phyloP scores from a whole-genome alignment of 2,329 filamentous ascomycete species.

The Venturia pyrina region DNA sequence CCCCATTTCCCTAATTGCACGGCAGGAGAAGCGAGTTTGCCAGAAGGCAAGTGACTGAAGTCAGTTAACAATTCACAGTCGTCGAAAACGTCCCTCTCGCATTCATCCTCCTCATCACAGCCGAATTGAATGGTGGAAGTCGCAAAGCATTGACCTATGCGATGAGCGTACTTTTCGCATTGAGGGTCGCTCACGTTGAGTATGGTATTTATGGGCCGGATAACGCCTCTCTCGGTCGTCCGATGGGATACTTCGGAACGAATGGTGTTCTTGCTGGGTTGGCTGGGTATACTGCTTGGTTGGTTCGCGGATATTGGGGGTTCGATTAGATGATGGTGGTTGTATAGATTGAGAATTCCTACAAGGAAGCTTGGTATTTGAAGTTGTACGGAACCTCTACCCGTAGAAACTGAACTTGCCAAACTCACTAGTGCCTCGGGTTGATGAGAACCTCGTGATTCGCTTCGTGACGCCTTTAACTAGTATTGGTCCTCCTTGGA shows the following conservation, averaged over 20 bases:
- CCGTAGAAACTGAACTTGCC: too few species aligned
- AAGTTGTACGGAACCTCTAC: too few species aligned
- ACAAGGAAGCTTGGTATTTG: too few species aligned
- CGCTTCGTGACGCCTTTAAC: too few species aligned
- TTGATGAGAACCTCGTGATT: too few species aligned
- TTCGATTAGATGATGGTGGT: neutral
- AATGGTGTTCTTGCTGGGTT: neutral
- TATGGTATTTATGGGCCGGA: neutral
- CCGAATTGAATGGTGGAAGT: slow-evolving; percentile 1
- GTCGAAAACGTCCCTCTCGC: slow-evolving; percentile 2
- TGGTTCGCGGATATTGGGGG: neutral
- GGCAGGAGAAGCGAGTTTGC: neutral
- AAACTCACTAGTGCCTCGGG: too few species aligned
- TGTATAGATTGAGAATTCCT: neutral
- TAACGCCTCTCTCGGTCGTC: neutral
- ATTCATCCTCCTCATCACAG: neutral
- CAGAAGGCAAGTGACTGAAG: neutral
- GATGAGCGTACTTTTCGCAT: neutral
- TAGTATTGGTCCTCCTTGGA: too few species aligned
- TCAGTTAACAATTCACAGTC: neutral
- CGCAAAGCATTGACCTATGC: neutral
- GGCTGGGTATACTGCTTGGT: slow-evolving; percentile 2
- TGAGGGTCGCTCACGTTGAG: neutral
- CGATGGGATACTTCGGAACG: neutral
- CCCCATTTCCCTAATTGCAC: neutral